These are phyloP conservation scores for Antitrichia curtipendula DNA, from an alignment of 225 moss, liverwort and hornwort species.

Conservation along the genomic window DNA sequence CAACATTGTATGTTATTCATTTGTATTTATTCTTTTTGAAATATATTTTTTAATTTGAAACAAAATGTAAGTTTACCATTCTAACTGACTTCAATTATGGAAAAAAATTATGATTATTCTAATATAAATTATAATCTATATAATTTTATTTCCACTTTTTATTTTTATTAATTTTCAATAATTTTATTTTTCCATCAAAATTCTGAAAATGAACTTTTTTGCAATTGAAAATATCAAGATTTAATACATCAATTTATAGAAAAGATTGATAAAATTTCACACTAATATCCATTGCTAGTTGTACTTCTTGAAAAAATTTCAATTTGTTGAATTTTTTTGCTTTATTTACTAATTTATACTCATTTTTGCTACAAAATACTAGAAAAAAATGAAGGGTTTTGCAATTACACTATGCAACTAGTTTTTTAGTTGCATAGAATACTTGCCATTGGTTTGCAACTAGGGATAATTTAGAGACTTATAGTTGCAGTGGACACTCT, in stretches of 20 bases:
- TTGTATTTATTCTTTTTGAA: too few relatives aligned
- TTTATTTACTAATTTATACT: too few relatives aligned
- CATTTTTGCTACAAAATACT: too few relatives aligned
- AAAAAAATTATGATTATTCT: neutral
- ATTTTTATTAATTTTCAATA: neutral
- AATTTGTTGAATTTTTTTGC: too few relatives aligned
- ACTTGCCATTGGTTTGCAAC: too few relatives aligned
- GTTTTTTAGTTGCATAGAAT: too few relatives aligned
- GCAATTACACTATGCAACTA: too few relatives aligned
- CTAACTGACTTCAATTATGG: neutral
- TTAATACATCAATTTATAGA: neutral
- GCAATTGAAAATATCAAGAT: neutral
- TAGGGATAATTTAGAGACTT: too few relatives aligned
- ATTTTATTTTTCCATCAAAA: neutral
- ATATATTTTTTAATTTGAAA: neutral
- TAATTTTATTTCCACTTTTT: neutral
- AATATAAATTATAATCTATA: too few relatives aligned
- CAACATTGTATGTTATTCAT: neutral
- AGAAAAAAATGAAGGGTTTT: too few relatives aligned
- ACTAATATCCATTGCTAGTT: neutral
- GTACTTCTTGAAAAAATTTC: accelerated
- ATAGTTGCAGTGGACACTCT: too few relatives aligned
- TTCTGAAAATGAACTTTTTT: accelerated
- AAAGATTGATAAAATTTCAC: neutral
- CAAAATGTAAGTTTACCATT: neutral